Conservation (phyloP, 1,284 basidiomycete species). For the Sphagnurus paluster region DNA sequence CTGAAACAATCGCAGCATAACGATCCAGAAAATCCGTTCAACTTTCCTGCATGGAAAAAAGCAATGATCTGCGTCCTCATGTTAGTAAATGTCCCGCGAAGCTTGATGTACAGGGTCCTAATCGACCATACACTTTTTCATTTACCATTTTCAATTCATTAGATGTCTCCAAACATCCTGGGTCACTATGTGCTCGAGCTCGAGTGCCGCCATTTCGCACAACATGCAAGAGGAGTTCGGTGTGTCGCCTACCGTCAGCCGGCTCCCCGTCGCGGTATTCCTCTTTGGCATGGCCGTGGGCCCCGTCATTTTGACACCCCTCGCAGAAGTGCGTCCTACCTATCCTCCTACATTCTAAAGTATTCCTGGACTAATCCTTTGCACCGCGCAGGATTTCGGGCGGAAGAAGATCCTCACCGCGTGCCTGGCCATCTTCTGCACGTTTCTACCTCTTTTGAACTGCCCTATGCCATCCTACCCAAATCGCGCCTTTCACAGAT, state of each 20-base stretch:
- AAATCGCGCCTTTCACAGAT: constrained; percentile 14
- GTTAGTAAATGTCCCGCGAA: constrained; percentile 7
- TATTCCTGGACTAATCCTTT: too few species aligned
- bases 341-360: too few species aligned
- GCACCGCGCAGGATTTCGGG: constrained; percentile 21
- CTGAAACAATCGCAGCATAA: constrained; percentile 11
- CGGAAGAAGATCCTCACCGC: constrained; percentile 19
- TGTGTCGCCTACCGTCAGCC: constrained; percentile 14
- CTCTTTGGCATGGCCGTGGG: constrained; percentile 20
- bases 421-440: constrained; percentile 20
- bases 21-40: constrained; percentile 21
- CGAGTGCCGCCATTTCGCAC: constrained; percentile 13
- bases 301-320: constrained; percentile 20
- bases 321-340: constrained; percentile 17
- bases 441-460: constrained; percentile 6
- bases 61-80: constrained; percentile 17
- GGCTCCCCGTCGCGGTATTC: constrained; percentile 21
- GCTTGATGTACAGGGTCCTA: too few species aligned
- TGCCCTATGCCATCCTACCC: constrained; percentile 15
- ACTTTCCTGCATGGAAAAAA: constrained; percentile 21
- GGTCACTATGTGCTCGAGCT: constrained; percentile 21
- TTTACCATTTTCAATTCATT: neutral
- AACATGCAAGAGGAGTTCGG: constrained; percentile 19
- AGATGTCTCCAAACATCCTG: constrained; percentile 21
- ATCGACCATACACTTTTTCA: too few species aligned